phyloP scores from a whole-genome alignment of 2,329 filamentous ascomycete genomes.

The Lasiodiplodia gonubiensis region DNA sequence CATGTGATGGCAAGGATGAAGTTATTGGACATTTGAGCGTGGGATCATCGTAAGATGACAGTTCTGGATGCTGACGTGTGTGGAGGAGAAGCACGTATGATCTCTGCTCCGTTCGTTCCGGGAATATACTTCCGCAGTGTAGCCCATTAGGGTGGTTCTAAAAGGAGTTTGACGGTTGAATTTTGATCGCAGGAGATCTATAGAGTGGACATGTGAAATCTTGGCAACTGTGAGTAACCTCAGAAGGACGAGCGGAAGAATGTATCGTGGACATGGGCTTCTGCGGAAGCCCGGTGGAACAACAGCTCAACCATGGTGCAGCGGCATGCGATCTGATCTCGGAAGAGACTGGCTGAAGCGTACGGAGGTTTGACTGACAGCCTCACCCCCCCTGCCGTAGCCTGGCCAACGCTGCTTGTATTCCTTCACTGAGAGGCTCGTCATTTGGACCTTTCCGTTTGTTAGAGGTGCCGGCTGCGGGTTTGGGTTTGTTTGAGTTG shows the following conservation, averaged over 20 bases:
- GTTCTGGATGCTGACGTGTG: not conserved
- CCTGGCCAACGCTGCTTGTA: constrained; percentile 64
- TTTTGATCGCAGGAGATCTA: not conserved
- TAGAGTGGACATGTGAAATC: not conserved
- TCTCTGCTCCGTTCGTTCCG: not conserved
- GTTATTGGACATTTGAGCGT: constrained; percentile 5
- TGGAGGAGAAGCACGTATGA: not conserved
- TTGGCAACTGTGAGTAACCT: not conserved
- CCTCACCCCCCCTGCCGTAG: constrained; percentile 48
- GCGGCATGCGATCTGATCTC: not conserved
- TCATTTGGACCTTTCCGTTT: constrained; percentile 46
- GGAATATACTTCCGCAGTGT: not conserved
- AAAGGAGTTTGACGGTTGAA: not conserved
- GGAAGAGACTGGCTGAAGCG: not conserved
- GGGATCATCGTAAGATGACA: not conserved
- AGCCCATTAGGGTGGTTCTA: not conserved
- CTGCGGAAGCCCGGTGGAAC: too few relatives aligned
- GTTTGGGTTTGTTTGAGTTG: not conserved
- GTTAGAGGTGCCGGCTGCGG: constrained; percentile 15
- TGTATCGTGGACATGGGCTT: not conserved
- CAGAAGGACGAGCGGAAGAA: not conserved
- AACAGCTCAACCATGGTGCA: not conserved
- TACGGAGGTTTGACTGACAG: not conserved
- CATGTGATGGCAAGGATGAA: constrained; percentile 5
- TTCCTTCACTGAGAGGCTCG: constrained; percentile 61